A percentile compares a stretch with the other conserved stretches of the same genome.
Conservation (phyloP, 1,284 basidiomycete species). For the Cryptococcus depauperatus region DNA sequence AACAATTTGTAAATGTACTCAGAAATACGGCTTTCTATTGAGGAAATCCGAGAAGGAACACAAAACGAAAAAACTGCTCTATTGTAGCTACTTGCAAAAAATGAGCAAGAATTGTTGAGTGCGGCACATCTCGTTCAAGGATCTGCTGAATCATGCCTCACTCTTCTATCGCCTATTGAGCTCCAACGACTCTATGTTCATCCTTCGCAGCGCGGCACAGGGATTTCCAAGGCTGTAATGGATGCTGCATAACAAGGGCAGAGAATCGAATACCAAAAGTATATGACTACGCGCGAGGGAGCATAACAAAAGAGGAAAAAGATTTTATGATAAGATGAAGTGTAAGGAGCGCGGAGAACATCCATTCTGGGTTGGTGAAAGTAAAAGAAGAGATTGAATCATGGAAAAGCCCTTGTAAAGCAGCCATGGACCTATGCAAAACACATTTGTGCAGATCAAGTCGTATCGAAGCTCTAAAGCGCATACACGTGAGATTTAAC, state of each 20-base stretch:
- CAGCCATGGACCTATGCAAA: too few relatives aligned
- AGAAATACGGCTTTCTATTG: too few relatives aligned
- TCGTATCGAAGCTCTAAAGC: too few relatives aligned
- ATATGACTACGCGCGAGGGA: constrained; percentile 37
- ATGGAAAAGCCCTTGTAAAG: constrained; percentile 14
- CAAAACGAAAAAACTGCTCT: too few relatives aligned
- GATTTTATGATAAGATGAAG: constrained; percentile 28
- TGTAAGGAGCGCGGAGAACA: constrained; percentile 14
- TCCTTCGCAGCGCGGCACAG: constrained; percentile 22
- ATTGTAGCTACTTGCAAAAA: too few relatives aligned
- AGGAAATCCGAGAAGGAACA: too few relatives aligned
- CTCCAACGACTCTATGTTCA: constrained; percentile 25
- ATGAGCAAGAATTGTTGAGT: constrained; percentile 1
- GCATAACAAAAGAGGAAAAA: constrained; percentile 20
- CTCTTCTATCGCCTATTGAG: constrained; percentile 12
- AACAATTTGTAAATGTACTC: too few relatives aligned
- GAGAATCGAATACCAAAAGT: constrained; percentile 15
- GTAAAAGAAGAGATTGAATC: constrained; percentile 15
- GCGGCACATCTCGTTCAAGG: constrained; percentile 6
- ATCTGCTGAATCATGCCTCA: constrained; percentile 8
- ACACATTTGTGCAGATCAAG: too few relatives aligned
- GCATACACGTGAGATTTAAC: too few relatives aligned
- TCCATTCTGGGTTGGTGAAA: constrained; percentile 15
- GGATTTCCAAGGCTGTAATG: constrained; percentile 19
- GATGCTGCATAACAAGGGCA: constrained; percentile 10